These are phyloP conservation scores for Closterium sp. DNA, from an alignment of 139 green algal genomes.

Conservation along the genomic window DNA sequence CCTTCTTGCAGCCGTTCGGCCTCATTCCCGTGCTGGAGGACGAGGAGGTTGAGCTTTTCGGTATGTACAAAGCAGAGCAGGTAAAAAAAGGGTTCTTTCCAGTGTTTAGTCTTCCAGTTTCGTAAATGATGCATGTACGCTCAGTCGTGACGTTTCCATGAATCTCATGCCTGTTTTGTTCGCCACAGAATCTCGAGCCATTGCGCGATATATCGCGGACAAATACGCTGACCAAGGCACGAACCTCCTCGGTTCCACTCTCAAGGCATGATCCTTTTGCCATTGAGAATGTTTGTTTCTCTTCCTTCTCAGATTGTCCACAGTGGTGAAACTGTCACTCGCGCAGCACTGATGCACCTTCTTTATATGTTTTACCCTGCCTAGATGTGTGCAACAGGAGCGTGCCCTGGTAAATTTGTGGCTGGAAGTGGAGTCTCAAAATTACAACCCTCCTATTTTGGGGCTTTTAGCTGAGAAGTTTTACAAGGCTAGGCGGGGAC, in stretches of 20 bases:
- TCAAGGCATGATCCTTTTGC: conserved; percentile 9
- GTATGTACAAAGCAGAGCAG: neutral
- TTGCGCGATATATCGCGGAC: conserved; percentile 32
- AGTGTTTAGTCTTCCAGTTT: neutral
- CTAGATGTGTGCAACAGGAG: conserved; percentile 1
- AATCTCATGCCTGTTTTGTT: neutral
- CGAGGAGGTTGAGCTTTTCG: neutral
- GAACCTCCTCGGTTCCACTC: conserved; percentile 36
- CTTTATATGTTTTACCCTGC: neutral
- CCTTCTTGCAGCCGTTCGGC: neutral
- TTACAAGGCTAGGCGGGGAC: conserved; percentile 15
- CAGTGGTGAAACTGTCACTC: neutral
- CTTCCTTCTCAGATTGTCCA: neutral
- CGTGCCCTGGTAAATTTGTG: conserved; percentile 41
- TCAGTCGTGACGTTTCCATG: neutral
- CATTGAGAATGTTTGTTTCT: neutral
- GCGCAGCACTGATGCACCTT: neutral
- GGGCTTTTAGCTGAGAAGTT: conserved; percentile 30
- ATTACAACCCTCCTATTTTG: conserved; percentile 22
- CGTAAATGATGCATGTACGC: neutral
- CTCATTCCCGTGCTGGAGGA: neutral
- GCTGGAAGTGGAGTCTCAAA: conserved; percentile 42
- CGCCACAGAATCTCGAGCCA: conserved; percentile 46
- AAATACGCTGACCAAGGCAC: conserved; percentile 31
- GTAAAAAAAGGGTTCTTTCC: neutral